Evolutionary conservation across 768 basidiomycete species (phyloP), one percentile per base, ranked within the genome.

Genomic region (Leucosporidium scottii): DNA sequence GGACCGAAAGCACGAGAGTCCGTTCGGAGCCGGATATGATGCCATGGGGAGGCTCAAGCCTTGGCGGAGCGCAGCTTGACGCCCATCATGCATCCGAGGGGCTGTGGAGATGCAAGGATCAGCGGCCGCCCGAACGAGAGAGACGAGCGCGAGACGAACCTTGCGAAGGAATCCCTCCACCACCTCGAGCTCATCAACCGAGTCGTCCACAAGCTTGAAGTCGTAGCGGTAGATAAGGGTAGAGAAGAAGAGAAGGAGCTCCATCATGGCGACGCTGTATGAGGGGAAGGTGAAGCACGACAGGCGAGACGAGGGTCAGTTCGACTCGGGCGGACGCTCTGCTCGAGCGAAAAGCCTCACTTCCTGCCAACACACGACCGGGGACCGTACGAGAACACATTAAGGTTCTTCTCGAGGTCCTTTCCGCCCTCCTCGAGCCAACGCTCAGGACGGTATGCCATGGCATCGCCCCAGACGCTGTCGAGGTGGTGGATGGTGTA

Each of bases 151-250:
- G 23, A n/a, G 13, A 59, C 36, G 36, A 23, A 59, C 36, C 80
- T 93, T 93, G 72, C 91, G 82, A 69, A 93, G 80, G 80, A 94
- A 93, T 3, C 92, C 92, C 79, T 94, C 91, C 21, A 85, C 81
- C 1, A 87, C 90, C 48, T 84, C 81, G 62, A 93, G 79, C 86
- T 90, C 73, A 17, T 60, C 53, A 61, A 49, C 44, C 39, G 39
- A 53, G 39, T 60, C 64, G 20, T 73, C 63, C 48, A 71, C 68
- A n/a, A 75, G 66, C 23, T 30, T n/a, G 28, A 72, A 57, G 34
- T 67, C 56, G 47, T 86, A 93, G 51, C 87, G 83, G 31, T 87
- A 83, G 76, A 90, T 78, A 71, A 93, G 83, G 3, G 89, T 89
- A n/a, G 88, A 84, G 55, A 91, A 78, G 74, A 94, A 92, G 62